Percentiles rank a stretch among this genome's conserved stretches.
These are phyloP conservation scores for Eutrema yunnanense DNA, from an alignment of 345 rosid species.

Conservation along the genomic window DNA sequence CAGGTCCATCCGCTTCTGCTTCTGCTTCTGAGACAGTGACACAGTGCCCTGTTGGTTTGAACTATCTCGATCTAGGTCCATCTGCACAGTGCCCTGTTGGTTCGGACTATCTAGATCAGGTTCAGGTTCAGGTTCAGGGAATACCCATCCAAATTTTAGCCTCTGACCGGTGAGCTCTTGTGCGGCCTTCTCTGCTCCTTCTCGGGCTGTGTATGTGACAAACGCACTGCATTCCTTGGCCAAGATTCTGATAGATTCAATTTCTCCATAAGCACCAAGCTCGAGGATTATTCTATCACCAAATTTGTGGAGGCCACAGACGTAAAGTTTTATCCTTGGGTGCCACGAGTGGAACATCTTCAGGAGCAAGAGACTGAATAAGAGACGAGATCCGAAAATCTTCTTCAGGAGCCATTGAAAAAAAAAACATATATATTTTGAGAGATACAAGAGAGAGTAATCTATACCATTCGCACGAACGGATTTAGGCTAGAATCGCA, in stretches of 20 bases:
- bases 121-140: slow-evolving; percentile 27
- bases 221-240: slow-evolving; percentile 82
- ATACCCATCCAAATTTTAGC: slow-evolving; percentile 88
- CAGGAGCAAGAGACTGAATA: background rate
- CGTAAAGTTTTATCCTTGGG: slow-evolving; percentile 80
- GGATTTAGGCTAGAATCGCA: slow-evolving; percentile 91
- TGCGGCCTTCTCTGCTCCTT: slow-evolving; percentile 92
- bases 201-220: slow-evolving; percentile 82
- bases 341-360: too few species aligned
- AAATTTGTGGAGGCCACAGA: slow-evolving; percentile 43
- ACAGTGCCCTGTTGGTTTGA: too few species aligned
- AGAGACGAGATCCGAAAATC: background rate
- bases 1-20: too few species aligned
- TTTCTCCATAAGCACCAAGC: slow-evolving; percentile 82
- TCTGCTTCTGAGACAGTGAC: too few species aligned
- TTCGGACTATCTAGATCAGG: too few species aligned
- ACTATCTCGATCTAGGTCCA: too few species aligned
- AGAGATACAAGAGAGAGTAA: background rate
- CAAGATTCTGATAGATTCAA: slow-evolving; percentile 79
- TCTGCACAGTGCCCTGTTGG: too few species aligned
- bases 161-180: slow-evolving; percentile 85
- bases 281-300: slow-evolving; percentile 43
- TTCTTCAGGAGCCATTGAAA: background rate
- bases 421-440: too few species aligned
- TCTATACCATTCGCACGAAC: slow-evolving; percentile 75